Evolutionary conservation across 345 rosid species (phyloP), one percentile per base, ranked within the genome.

Genomic region (Jatropha curcas): DNA sequence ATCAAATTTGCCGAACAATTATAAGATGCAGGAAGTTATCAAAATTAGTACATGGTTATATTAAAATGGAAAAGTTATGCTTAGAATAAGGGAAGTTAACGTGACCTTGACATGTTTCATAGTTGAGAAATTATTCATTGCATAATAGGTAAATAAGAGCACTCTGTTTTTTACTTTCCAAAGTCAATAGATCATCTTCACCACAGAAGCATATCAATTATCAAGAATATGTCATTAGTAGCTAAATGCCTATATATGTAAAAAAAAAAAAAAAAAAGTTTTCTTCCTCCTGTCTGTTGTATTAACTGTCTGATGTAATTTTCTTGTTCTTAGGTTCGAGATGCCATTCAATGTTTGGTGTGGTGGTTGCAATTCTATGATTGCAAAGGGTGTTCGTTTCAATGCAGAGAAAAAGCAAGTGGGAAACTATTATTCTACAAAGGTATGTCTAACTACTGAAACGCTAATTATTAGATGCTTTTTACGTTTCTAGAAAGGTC

Each of bases 391-490:
- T 80, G 99, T 96, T 71, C 82, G 98, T 55, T 96, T 96, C 76
- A 92, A 93, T 78, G 96, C 99, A 41, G 97, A 93, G 79, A 96
- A 96, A 78, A 96, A 96, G 82, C 98, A 93, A 93, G 97, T 93
- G 71, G 98, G 98, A 66, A 91, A 91, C 80, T 96, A 96, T 80
- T 93, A 93, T 83, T 96, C 98, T 27, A 91, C 98, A 25, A 96
- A 96, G 98, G 99, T 91, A 82, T 0, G 2, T 60, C 34, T 66
- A 64, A 14, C 30, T 20, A 39, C 43, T 63, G 45, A n/a, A n/a
- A n/a, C n/a, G n/a, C n/a, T n/a, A n/a, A 19, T 51, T 55, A 69
- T 9, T 58, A 25, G 48, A 58, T 76, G 45, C 46, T 30, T 52
- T 30, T 43, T 9, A 34, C 17, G 65, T n/a, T 20, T 57, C 20